Conservation (phyloP, 192 early-diverging fungal species). For the Rhizophagus sp. region DNA sequence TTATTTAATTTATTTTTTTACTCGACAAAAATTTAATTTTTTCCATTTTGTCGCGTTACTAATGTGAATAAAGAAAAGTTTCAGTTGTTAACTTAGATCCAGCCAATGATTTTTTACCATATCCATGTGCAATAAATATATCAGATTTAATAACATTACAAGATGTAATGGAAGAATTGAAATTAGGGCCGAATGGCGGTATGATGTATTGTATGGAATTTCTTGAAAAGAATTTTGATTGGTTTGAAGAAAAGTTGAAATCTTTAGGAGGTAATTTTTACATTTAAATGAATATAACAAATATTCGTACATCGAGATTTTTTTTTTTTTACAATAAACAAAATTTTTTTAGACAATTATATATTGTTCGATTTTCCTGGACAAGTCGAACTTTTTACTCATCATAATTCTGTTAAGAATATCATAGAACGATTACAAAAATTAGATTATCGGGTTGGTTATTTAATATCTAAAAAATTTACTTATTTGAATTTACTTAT, state of each 20-base stretch:
- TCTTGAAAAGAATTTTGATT: slow-evolving; percentile 88
- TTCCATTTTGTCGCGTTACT: not conserved
- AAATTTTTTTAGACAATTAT: slow-evolving; percentile 68
- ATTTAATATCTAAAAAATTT: not conserved
- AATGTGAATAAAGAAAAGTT: slow-evolving; percentile 52
- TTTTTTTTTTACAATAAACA: not conserved
- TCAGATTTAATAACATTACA: slow-evolving; percentile 89
- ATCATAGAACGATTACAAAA: slow-evolving; percentile 73
- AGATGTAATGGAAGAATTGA: slow-evolving; percentile 88
- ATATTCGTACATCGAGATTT: not conserved
- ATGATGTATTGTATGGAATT: slow-evolving; percentile 97
- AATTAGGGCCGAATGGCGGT: slow-evolving; percentile 94
- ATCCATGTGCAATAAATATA: slow-evolving; percentile 81
- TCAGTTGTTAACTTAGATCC: slow-evolving; percentile 97
- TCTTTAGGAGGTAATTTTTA: slow-evolving; percentile 40
- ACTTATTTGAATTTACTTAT: not conserved
- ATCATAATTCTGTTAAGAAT: slow-evolving; percentile 80
- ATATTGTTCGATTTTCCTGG: slow-evolving; percentile 97
- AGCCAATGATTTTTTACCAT: slow-evolving; percentile 88
- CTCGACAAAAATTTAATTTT: not conserved
- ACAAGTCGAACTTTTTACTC: slow-evolving; percentile 98
- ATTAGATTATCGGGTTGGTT: slow-evolving; percentile 63
- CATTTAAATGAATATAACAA: not conserved
- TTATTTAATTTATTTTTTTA: not conserved
- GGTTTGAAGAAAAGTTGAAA: slow-evolving; percentile 80